A percentile compares a stretch with the other conserved stretches of the same genome.
Evolutionary conservation across 441 rosid species (phyloP).

Genomic region (Eutrema salsugineum): DNA sequence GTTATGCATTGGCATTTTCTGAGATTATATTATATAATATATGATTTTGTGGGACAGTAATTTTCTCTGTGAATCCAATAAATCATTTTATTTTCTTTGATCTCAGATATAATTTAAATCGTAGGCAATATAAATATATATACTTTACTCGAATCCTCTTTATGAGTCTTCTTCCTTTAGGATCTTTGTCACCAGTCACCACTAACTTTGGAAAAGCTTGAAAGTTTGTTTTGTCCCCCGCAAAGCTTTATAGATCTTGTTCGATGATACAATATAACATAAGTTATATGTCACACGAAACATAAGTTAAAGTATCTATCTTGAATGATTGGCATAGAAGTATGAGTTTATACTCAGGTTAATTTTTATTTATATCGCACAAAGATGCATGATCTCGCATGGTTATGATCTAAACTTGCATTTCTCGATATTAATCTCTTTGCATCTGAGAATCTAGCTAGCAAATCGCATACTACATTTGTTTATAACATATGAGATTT

Average conservation of each 20-base stretch:
- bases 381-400: constrained; percentile 5
- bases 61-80: constrained; percentile 1
- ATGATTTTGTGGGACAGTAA: constrained; percentile 1
- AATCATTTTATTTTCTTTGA: neutral
- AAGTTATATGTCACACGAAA: neutral
- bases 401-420: neutral
- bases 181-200: constrained; percentile 30
- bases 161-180: constrained; percentile 18
- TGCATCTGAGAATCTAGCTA: constrained; percentile 3
- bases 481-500: neutral
- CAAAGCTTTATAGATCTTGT: constrained; percentile 7
- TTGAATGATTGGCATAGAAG: neutral
- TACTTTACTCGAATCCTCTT: constrained; percentile 5
- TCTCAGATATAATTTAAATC: neutral
- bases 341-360: neutral
- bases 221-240: constrained; percentile 21
- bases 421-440: neutral
- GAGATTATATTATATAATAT: neutral
- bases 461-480: neutral
- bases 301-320: neutral
- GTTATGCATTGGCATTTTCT: constrained; percentile 1
- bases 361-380: neutral
- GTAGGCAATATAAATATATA: neutral
- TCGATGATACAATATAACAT: neutral
- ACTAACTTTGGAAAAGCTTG: constrained; percentile 23